Conservation (phyloP, 495 filamentous ascomycete genomes). For the Penicillium desertorum region DNA sequence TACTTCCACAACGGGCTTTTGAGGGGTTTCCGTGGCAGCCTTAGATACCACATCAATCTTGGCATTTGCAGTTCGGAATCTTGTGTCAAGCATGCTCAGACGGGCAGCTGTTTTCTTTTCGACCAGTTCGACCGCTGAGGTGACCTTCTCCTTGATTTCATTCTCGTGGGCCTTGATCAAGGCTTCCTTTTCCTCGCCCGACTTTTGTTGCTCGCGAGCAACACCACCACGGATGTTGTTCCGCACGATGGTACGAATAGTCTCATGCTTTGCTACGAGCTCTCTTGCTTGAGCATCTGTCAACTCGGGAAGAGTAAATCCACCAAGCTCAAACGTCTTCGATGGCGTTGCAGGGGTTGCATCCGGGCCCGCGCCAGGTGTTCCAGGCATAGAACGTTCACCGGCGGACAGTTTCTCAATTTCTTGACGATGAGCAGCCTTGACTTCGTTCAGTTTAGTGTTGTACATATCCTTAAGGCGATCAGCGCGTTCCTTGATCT, state of each 20-base stretch:
- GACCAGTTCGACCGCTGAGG: slow-evolving; percentile 44
- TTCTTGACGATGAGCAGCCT: slow-evolving; percentile 54
- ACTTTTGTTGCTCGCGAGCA: slow-evolving; percentile 45
- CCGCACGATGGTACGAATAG: slow-evolving; percentile 62
- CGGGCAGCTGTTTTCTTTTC: slow-evolving; percentile 67
- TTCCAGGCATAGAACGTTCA: slow-evolving; percentile 47
- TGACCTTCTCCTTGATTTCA: slow-evolving; percentile 43
- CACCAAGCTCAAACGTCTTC: slow-evolving; percentile 29
- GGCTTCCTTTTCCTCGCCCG: slow-evolving; percentile 58
- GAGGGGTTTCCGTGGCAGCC: slow-evolving; percentile 78
- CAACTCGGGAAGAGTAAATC: slow-evolving; percentile 28
- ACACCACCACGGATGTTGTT: slow-evolving; percentile 49
- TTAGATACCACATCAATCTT: slow-evolving; percentile 77
- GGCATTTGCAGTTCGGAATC: slow-evolving; percentile 58
- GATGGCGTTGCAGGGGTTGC: slow-evolving; percentile 40
- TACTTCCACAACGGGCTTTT: slow-evolving; percentile 76
- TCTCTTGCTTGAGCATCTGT: slow-evolving; percentile 65
- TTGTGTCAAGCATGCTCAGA: slow-evolving; percentile 78
- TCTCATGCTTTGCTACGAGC: slow-evolving; percentile 62
- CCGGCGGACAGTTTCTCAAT: slow-evolving; percentile 63
- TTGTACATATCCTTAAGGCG: slow-evolving; percentile 71
- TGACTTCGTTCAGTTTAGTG: slow-evolving; percentile 65
- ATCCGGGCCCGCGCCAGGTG: slow-evolving; percentile 29
- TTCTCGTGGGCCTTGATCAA: slow-evolving; percentile 58
- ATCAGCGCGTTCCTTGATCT: slow-evolving; percentile 64